Conservation (phyloP, 306 rosid genomes). For the Cicer chorassanicum region DNA sequence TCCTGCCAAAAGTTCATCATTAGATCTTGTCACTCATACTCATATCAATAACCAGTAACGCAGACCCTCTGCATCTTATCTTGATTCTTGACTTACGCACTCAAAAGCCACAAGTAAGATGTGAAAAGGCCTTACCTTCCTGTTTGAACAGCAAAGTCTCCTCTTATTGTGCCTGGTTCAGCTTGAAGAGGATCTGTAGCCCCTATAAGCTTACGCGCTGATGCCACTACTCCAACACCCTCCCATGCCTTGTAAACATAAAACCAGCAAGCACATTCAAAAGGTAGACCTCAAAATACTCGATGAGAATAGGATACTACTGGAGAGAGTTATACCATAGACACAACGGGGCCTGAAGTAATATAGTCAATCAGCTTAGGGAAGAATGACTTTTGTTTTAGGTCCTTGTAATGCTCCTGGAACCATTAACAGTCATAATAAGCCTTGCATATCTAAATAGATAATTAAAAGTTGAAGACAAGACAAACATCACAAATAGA, state of each 20-base stretch:
- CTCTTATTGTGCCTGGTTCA: conserved; percentile 98
- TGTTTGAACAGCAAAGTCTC: conserved; percentile 90
- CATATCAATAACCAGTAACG: conserved; percentile 16
- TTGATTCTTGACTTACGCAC: conserved; percentile 13
- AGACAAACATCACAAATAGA: conserved; percentile 24
- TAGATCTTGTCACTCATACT: conserved; percentile 39
- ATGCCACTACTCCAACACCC: conserved; percentile 93
- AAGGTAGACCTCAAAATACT: conserved; percentile 29
- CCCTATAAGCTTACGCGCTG: conserved; percentile 96
- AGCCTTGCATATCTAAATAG: conserved; percentile 18
- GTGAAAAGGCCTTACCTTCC: conserved; percentile 70
- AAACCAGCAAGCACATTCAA: conserved; percentile 36
- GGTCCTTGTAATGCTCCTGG: conserved; percentile 96
- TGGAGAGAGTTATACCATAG: conserved; percentile 66
- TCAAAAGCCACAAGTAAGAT: conserved; percentile 31
- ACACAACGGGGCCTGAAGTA: conserved; percentile 97
- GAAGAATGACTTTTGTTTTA: conserved; percentile 81
- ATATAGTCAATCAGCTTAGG: conserved; percentile 82
- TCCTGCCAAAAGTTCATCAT: conserved; percentile 64
- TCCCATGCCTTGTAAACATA: conserved; percentile 86
- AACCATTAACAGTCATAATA: conserved; percentile 43
- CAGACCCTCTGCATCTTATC: conserved; percentile 12
- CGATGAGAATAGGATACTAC: not conserved
- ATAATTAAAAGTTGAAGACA: conserved; percentile 20
- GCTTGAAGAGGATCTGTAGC: conserved; percentile 94